Evolutionary conservation across 495 filamentous ascomycete species (phyloP), one percentile per base, ranked within the genome.

Genomic region (Lepidopterella palustris): DNA sequence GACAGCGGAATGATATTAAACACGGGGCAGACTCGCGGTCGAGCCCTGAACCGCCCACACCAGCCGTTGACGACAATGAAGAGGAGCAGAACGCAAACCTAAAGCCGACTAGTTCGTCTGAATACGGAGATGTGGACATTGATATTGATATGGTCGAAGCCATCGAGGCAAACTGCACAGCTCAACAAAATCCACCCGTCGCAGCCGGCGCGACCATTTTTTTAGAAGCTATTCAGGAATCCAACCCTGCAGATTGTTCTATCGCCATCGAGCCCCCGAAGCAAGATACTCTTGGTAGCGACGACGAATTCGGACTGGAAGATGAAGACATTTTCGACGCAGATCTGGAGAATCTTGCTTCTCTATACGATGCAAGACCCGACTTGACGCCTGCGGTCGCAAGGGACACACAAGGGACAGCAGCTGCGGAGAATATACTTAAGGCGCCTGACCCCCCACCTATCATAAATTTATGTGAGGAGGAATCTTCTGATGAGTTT

Each of bases 311-410:
- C 54, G 63, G 53, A 1, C 21, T 66, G 9, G 65, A 64, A 25
- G 63, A 53, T 71, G 60, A 64, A 5, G 61, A 64, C 35, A 8
- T 61, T 23, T 72, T 83, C 58, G 77, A 82, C 49, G 80, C 77
- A 31, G 82, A 79, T 51, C 71, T 84, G 20, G 84, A 82, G 62
- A 72, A 81, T 35, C 65, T 88, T 48, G 73, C 82, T 42, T 77
- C 83, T 10, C 70, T 73, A 61, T 80, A 77, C 65, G 76, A 84
- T 66, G 71, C 74, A 24, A 73, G 80, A 55, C 53, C 63, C 55
- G 32, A 58, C 18, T 40, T n/a, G 25, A 4, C 45, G 11, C 50
- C 53, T 8, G 39, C 40, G 1, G 10, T 5, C 5, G 28, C 57
- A 39, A 31, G 55, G 23, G 27, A 0, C 21, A 3, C 40, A 45